These are phyloP conservation scores for Picochlorum costavermella DNA, from an alignment of 139 green algal species.

Conservation along the genomic window DNA sequence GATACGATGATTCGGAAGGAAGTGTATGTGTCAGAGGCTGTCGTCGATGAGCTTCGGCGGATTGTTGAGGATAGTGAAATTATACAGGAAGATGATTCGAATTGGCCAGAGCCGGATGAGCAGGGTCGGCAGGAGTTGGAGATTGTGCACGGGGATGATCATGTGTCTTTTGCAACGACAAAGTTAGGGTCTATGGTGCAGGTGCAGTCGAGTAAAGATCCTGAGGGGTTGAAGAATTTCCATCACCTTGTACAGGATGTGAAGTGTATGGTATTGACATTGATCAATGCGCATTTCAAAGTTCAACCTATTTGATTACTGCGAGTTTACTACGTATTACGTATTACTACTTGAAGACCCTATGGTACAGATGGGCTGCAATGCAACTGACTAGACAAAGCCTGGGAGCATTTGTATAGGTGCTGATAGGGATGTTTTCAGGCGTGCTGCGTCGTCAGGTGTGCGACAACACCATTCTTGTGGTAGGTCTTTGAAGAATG, in stretches of 20 bases:
- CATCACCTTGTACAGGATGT: slow-evolving; percentile 98
- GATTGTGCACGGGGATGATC: slow-evolving; percentile 81
- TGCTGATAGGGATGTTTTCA: too few species aligned
- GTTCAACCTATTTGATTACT: slow-evolving; percentile 56
- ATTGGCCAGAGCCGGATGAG: slow-evolving; percentile 86
- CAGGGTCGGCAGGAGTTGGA: slow-evolving; percentile 94
- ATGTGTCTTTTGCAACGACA: slow-evolving; percentile 94
- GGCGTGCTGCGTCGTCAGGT: too few species aligned
- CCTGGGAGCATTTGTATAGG: too few species aligned
- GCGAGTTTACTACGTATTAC: too few species aligned
- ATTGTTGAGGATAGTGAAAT: slow-evolving; percentile 92
- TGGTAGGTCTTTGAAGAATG: too few species aligned
- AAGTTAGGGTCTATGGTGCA: slow-evolving; percentile 93
- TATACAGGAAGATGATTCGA: slow-evolving; percentile 92
- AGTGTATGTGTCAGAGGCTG: slow-evolving; percentile 56
- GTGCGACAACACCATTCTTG: too few species aligned
- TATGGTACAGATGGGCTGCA: too few species aligned
- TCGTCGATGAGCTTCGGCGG: slow-evolving; percentile 79
- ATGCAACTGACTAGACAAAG: neutral
- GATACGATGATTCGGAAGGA: slow-evolving; percentile 93
- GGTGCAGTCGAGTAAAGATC: slow-evolving; percentile 91
- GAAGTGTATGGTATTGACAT: slow-evolving; percentile 91
- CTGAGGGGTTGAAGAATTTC: slow-evolving; percentile 90
- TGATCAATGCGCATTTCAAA: slow-evolving; percentile 94
- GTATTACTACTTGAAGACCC: too few species aligned